These are phyloP conservation scores for Phoenix dactylifera DNA, from an alignment of 176 grass and related monocot species.

Conservation along the genomic window DNA sequence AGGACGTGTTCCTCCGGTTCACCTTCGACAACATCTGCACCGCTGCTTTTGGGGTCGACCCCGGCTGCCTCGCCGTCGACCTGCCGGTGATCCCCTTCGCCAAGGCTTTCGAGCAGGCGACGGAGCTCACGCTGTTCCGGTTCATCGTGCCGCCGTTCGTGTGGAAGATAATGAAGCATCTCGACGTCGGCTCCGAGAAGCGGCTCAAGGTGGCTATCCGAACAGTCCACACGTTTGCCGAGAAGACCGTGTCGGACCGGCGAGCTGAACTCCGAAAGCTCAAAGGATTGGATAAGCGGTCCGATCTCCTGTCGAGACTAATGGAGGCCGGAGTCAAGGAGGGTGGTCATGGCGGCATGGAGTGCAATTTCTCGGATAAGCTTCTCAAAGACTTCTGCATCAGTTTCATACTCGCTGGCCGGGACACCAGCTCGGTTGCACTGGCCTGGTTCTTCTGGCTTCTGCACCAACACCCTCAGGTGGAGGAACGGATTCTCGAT, in stretches of 20 bases:
- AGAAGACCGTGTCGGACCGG: conserved; percentile 47
- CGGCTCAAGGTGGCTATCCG: conserved; percentile 30
- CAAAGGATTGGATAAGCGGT: conserved; percentile 21
- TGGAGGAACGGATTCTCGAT: conserved; percentile 44
- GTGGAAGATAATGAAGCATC: conserved; percentile 59
- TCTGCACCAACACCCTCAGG: conserved; percentile 36
- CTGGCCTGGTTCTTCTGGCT: conserved; percentile 96
- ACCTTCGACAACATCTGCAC: conserved; percentile 86
- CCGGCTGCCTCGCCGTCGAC: conserved; percentile 57
- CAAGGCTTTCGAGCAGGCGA: conserved; percentile 64
- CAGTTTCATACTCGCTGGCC: conserved; percentile 92
- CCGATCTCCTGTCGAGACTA: conserved; percentile 61
- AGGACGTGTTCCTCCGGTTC: conserved; percentile 80
- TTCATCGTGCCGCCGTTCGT: conserved; percentile 74
- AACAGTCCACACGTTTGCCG: conserved; percentile 50
- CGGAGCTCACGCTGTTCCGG: conserved; percentile 48
- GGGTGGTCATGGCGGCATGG: not conserved
- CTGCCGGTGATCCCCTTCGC: conserved; percentile 81
- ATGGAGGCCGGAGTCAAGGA: conserved; percentile 11
- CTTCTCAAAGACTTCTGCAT: conserved; percentile 88
- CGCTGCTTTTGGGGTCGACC: conserved; percentile 56
- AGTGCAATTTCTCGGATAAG: conserved; percentile 42
- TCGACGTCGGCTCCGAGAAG: conserved; percentile 49
- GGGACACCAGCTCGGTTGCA: conserved; percentile 87
- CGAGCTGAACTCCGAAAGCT: conserved; percentile 37